A percentile compares a stretch with the other conserved stretches of the same genome.
Evolutionary conservation across 345 rosid species (phyloP).

Genomic region (Zanthoxylum bungeanum): DNA sequence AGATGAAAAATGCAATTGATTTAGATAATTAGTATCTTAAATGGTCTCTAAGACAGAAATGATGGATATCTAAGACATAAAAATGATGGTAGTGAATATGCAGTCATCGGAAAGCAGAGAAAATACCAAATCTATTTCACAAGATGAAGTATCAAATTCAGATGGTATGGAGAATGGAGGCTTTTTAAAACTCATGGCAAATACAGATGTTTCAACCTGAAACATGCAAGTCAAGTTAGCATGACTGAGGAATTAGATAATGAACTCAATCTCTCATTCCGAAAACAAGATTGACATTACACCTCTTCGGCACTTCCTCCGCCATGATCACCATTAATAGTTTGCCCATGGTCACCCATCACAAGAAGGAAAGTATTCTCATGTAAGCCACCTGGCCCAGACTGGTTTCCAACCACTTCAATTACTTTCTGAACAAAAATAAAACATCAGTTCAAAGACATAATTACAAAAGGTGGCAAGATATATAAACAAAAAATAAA

Average conservation of each 20-base stretch:
- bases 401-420: constrained; percentile 50
- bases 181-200: constrained; percentile 81
- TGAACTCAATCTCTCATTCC: constrained; percentile 7
- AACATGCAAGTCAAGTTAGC: constrained; percentile 22
- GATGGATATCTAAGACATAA: background rate
- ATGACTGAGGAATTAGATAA: constrained; percentile 11
- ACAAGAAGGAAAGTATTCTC: constrained; percentile 84
- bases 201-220: constrained; percentile 91
- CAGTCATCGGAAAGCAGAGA: constrained; percentile 13
- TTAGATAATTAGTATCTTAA: background rate
- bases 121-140: constrained; percentile 54
- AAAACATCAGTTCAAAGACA: background rate
- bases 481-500: background rate
- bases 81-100: background rate
- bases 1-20: constrained; percentile 9
- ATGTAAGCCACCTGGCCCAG: constrained; percentile 76
- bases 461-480: background rate
- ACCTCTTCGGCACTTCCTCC: constrained; percentile 98
- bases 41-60: background rate
- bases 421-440: constrained; percentile 56
- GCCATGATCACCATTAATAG: constrained; percentile 95
- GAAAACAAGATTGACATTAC: constrained; percentile 14
- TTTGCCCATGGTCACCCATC: constrained; percentile 99
- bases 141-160: constrained; percentile 64
- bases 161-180: constrained; percentile 51